These are phyloP conservation scores for Penicillium silybi DNA, from an alignment of 495 filamentous ascomycete genomes.

Conservation along the genomic window DNA sequence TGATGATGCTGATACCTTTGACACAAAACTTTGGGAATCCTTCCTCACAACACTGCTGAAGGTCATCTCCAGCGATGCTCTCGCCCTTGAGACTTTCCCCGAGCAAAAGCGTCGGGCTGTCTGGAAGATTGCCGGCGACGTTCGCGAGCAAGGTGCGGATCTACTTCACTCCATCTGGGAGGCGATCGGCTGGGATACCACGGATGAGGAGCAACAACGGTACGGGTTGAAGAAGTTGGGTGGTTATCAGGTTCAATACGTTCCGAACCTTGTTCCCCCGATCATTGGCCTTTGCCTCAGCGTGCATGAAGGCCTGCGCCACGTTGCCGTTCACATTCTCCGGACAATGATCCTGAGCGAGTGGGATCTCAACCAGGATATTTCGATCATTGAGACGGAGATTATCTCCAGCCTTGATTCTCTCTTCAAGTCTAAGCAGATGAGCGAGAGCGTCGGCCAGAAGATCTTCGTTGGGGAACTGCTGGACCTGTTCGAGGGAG, in stretches of 20 bases:
- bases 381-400: conserved; percentile 89
- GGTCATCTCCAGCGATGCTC: conserved; percentile 79
- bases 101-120: conserved; percentile 95
- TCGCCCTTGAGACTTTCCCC: conserved; percentile 93
- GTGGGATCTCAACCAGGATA: conserved; percentile 93
- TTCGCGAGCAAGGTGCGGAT: conserved; percentile 85
- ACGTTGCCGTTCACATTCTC: conserved; percentile 86
- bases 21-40: conserved; percentile 87
- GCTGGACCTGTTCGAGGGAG: conserved; percentile 70
- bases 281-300: conserved; percentile 94
- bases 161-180: conserved; percentile 85
- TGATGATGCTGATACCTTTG: conserved; percentile 89
- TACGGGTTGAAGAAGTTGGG: conserved; percentile 84
- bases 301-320: conserved; percentile 85
- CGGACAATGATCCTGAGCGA: conserved; percentile 98
- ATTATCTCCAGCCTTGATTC: conserved; percentile 92
- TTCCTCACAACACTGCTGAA: conserved; percentile 89
- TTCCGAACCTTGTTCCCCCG: conserved; percentile 82
- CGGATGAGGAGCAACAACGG: conserved; percentile 62
- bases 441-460: conserved; percentile 85
- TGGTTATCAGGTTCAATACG: conserved; percentile 97
- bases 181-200: conserved; percentile 95
- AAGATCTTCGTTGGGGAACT: conserved; percentile 91
- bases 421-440: conserved; percentile 83
- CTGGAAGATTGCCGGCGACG: conserved; percentile 98